Evolutionary conservation across 257 asterid genomes (phyloP), one percentile per base, ranked within the genome.

Genomic region (Fraxinus pennsylvanica): DNA sequence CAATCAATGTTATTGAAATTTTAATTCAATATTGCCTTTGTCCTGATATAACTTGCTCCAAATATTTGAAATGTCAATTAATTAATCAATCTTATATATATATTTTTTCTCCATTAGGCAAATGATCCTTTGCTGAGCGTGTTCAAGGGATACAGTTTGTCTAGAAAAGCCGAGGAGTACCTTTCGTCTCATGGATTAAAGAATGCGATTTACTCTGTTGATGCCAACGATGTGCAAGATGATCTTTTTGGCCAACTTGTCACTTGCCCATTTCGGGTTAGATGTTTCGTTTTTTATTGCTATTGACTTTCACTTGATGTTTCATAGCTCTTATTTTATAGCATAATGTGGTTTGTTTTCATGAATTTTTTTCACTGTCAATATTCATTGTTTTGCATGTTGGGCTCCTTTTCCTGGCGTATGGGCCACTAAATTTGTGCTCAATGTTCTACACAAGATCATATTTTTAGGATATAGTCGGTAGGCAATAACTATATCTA

Each of bases 261-360:
- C 70, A 79, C 90, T 75, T 95, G 99, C 78, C 97, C 97, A 25
- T 90, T 88, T 80, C 92, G 96, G 90, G 99, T 95, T 81, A 83
- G 93, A 79, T 82, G 70, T 73, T 77, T 79, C 47, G 38, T 54
- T 70, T 76, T 3, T 32, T 72, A 14, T 21, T 12, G 74, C 54
- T 39, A 78, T 81, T 79, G 59, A 72, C 15, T 63, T 35, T 33
- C 57, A 72, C 47, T 41, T 32, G 65, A 57, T n/a, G 66, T 57
- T 57, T 57, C 66, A n/a, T 57, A 5, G 66, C 66, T 57, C 25
- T 57, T 59, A 8, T 8, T 59, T 52, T 52, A 52, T 52, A 52
- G 6, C 59, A 50, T 50, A 50, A 0, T 17, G n/a, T 59, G 29
- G 29, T 59, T 21, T 59, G 67, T 59, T 59, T 59, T 59, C 67